These are phyloP conservation scores for Malbranchea cinnamomea DNA, from an alignment of 2,329 filamentous ascomycete species.

Conservation along the genomic window DNA sequence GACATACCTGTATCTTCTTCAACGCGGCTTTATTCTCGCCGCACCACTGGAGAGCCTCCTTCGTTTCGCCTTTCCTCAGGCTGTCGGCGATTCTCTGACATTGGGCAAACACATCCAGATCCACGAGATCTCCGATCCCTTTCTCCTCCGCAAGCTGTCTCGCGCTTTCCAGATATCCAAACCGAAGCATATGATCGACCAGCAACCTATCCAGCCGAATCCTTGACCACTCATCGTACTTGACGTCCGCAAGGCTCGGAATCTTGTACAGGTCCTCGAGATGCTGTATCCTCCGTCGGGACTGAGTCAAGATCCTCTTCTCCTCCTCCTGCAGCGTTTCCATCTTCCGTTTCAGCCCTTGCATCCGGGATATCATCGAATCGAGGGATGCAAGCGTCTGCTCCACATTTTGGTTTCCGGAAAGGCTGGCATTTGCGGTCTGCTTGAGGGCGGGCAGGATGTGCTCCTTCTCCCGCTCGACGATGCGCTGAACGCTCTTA, in stretches of 20 bases:
- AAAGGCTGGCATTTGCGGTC: conserved; percentile 47
- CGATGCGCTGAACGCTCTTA: conserved; percentile 48
- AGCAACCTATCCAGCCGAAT: conserved; percentile 67
- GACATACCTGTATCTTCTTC: conserved; percentile 63
- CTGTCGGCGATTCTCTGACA: conserved; percentile 66
- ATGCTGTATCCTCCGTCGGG: conserved; percentile 63
- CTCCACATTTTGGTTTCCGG: conserved; percentile 45
- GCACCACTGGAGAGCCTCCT: conserved; percentile 78
- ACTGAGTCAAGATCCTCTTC: conserved; percentile 56
- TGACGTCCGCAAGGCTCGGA: conserved; percentile 71
- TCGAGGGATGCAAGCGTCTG: conserved; percentile 72
- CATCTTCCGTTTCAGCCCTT: conserved; percentile 78
- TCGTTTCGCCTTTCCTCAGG: conserved; percentile 53
- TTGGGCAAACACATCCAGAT: conserved; percentile 73
- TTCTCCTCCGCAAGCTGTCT: conserved; percentile 59
- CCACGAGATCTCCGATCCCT: conserved; percentile 65
- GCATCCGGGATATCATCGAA: conserved; percentile 69
- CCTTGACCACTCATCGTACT: conserved; percentile 83
- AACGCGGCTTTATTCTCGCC: conserved; percentile 84
- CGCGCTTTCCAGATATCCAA: conserved; percentile 68
- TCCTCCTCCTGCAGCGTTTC: conserved; percentile 65
- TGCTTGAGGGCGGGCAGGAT: conserved; percentile 35
- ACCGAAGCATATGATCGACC: conserved; percentile 81
- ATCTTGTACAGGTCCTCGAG: conserved; percentile 69
- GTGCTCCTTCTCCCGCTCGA: conserved; percentile 34